Evolutionary conservation across 306 rosid species (phyloP).

Genomic region (Mimosa bimucronata): DNA sequence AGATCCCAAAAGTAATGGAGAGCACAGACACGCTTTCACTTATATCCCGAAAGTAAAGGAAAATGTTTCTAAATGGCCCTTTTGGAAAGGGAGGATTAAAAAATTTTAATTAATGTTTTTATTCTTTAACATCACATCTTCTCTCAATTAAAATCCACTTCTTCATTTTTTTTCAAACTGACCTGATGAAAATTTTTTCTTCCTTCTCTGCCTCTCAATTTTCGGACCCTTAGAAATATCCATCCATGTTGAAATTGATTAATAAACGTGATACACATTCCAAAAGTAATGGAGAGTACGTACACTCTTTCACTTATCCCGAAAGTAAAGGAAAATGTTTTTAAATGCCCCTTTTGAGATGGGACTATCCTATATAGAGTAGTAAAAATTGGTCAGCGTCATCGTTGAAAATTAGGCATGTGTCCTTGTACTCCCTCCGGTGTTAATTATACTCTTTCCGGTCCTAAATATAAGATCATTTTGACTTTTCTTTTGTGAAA

Average conservation of each 20-base stretch:
- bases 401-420: background rate
- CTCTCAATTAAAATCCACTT: too few species aligned
- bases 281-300: background rate
- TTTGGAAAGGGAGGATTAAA: background rate
- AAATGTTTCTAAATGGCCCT: background rate
- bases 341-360: background rate
- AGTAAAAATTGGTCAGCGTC: background rate
- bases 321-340: background rate
- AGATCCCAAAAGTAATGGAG: background rate
- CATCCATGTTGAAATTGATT: background rate
- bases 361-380: background rate
- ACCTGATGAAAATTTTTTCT: too few species aligned
- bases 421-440: too few species aligned
- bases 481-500: too few species aligned
- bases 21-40: background rate
- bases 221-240: too few species aligned
- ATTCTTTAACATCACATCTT: too few species aligned
- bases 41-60: background rate
- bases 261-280: background rate
- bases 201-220: too few species aligned
- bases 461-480: too few species aligned
- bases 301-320: background rate
- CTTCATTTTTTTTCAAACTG: too few species aligned
- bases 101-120: too few species aligned
- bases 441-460: too few species aligned